Base-by-base conservation (phyloP, 163 green algal genomes). In the Coccomyxa subellipsoidea region DNA sequence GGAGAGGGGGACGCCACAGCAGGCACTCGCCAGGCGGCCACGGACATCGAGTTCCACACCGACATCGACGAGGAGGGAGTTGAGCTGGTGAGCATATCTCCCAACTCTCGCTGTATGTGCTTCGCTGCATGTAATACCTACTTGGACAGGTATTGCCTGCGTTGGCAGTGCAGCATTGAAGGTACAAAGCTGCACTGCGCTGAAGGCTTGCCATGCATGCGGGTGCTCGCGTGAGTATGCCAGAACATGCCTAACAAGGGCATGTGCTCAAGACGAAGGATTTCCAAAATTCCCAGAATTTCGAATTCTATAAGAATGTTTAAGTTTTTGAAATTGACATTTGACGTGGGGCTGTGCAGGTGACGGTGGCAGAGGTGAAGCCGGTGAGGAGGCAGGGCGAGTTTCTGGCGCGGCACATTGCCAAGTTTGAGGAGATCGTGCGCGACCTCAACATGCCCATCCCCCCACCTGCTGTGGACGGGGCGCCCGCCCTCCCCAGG, bases 1-100 rank as follows among this genome's bases (percentile, higher is more conserved):
- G 84, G 84, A n/a, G 69, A 83, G 54, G 81, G 84, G 9, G 76
- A 78, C 39, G 81, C 77, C 36, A 47, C 69, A 40, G 81, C 69
- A 36, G 90, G 90, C 80, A 88, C 77, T n/a, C 90, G 90, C 77
- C 82, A 87, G 29, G 80, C 86, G 25, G 88, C 86, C 32, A 81
- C 83, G 38, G 92, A 96, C 84, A 89, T 96, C 36, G 91, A 95
- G 76, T 94, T 96, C 85, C 90, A 88, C 82, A 88, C 93, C 23
- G 90, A 93, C 77, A 84, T 90, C 12, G 91, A 96, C 84, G 59
- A 87, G 0, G 85, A 53, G 31, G 66, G 66, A 7, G n/a, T 73
- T 12, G 66, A 73, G 66, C 8, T 73, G 66, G 66, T 73, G 66
- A 73, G 66, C 66, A 73, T 36, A 18, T 36, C 59, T 73, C n/a